These are phyloP conservation scores for Davidsoniella virescens DNA, from an alignment of 2,329 filamentous ascomycete species.

Conservation along the genomic window DNA sequence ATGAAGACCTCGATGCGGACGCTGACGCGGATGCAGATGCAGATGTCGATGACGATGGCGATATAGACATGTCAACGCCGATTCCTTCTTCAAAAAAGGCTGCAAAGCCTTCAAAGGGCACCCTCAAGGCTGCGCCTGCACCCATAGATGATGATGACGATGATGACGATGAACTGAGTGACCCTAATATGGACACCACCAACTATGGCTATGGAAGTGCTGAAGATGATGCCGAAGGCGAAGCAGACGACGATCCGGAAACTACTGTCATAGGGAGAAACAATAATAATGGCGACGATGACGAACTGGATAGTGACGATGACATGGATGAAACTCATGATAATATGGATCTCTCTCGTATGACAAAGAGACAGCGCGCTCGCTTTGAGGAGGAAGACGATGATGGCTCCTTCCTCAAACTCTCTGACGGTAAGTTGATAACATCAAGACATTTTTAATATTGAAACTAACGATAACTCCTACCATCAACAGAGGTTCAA, in stretches of 20 bases:
- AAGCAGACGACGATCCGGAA: conserved; percentile 24
- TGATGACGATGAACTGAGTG: conserved; percentile 40
- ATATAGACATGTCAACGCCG: conserved; percentile 30
- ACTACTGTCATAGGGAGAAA: conserved; percentile 12
- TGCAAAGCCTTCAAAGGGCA: conserved; percentile 2
- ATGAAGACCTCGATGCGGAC: conserved; percentile 23
- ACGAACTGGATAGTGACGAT: conserved; percentile 24
- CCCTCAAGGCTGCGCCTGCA: conserved; percentile 18
- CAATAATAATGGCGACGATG: conserved; percentile 25
- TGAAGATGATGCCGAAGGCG: conserved; percentile 32
- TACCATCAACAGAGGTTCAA: conserved; percentile 36
- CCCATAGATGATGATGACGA: conserved; percentile 27
- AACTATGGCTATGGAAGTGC: conserved; percentile 29
- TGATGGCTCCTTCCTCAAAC: conserved; percentile 34
- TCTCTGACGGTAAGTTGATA: conserved; percentile 37
- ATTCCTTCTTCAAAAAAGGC: conserved; percentile 17
- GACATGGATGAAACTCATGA: conserved; percentile 29
- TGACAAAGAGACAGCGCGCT: conserved; percentile 44
- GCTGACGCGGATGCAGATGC: conserved; percentile 24
- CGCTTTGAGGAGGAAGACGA: conserved; percentile 39
- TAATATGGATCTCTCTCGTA: conserved; percentile 39
- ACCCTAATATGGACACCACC: conserved; percentile 31
- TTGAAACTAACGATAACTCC: not conserved
- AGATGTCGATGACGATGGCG: conserved; percentile 27
- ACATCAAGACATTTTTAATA: not conserved